phyloP scores from a whole-genome alignment of 176 grass and related monocot genomes.

The Secale cereale region DNA sequence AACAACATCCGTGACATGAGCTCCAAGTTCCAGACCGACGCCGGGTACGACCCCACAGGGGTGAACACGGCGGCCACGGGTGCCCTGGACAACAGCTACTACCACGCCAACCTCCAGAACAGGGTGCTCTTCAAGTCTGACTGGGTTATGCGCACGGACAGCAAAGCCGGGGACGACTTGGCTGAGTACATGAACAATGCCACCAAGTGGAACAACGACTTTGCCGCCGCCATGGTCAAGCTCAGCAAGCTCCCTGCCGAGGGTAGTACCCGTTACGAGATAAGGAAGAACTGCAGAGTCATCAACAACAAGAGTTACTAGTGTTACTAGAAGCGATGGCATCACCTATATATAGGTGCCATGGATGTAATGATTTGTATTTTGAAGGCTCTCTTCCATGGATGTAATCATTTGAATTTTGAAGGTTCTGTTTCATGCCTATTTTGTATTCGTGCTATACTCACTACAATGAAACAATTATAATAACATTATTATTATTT shows the following conservation, averaged over 20 bases:
- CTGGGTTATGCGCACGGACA: neutral
- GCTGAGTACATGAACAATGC: neutral
- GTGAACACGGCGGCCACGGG: neutral
- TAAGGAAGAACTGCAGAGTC: slow-evolving; percentile 21
- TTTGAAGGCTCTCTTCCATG: no score
- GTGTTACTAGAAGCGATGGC: neutral
- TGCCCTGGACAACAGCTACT: slow-evolving; percentile 21
- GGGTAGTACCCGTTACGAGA: neutral
- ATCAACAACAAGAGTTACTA: neutral
- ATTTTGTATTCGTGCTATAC: neutral
- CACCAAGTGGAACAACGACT: neutral
- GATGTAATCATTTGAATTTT: neutral
- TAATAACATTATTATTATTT: no score
- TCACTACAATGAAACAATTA: no score
- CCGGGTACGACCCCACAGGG: neutral
- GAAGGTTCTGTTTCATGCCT: neutral
- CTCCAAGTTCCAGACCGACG: neutral
- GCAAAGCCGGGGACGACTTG: neutral
- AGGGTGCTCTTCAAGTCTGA: slow-evolving; percentile 30
- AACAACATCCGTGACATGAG: neutral
- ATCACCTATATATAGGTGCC: neutral
- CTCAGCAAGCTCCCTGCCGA: slow-evolving; percentile 21
- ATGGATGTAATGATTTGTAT: neutral
- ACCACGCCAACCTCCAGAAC: neutral
- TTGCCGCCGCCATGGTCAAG: slow-evolving; percentile 27